These are phyloP conservation scores for Neoboletus magnificus DNA, from an alignment of 768 basidiomycete genomes.

Conservation along the genomic window DNA sequence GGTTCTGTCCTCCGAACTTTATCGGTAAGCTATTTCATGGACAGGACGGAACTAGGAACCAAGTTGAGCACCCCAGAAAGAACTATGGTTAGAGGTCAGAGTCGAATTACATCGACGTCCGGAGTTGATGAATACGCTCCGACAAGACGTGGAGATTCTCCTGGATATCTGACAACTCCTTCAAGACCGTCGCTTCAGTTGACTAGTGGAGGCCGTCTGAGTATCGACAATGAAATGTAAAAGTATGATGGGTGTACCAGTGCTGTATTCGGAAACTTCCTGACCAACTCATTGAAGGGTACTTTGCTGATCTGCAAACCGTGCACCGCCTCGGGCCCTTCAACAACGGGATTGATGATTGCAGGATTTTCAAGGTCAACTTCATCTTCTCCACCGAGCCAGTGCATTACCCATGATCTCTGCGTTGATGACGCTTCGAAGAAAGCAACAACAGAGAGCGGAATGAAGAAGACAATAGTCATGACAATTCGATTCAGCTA, in stretches of 20 bases:
- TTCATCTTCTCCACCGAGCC: slow-evolving; percentile 62
- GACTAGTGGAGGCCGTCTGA: slow-evolving; percentile 45
- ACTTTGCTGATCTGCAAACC: slow-evolving; percentile 69
- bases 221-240: slow-evolving; percentile 3
- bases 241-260: slow-evolving; percentile 46
- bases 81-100: background rate
- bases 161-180: slow-evolving; percentile 60
- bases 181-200: slow-evolving; percentile 61
- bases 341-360: slow-evolving; percentile 58
- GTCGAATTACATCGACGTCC: slow-evolving; percentile 5
- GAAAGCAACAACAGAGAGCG: slow-evolving; percentile 68
- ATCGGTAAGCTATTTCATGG: slow-evolving; percentile 1
- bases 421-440: slow-evolving; percentile 61
- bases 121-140: slow-evolving; percentile 33
- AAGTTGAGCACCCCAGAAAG: background rate
- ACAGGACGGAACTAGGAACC: background rate
- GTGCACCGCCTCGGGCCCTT: slow-evolving; percentile 47
- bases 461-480: slow-evolving; percentile 77
- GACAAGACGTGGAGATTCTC: slow-evolving; percentile 37
- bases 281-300: slow-evolving; percentile 65
- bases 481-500: slow-evolving; percentile 80
- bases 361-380: slow-evolving; percentile 52
- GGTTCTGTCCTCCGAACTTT: background rate
- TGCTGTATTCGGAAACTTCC: slow-evolving; percentile 67
- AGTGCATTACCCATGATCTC: slow-evolving; percentile 62